Evolutionary conservation across 352 stramenopile genomes (phyloP), one percentile per base, ranked within the genome.

Genomic region (Globisporangium mamillatum): DNA sequence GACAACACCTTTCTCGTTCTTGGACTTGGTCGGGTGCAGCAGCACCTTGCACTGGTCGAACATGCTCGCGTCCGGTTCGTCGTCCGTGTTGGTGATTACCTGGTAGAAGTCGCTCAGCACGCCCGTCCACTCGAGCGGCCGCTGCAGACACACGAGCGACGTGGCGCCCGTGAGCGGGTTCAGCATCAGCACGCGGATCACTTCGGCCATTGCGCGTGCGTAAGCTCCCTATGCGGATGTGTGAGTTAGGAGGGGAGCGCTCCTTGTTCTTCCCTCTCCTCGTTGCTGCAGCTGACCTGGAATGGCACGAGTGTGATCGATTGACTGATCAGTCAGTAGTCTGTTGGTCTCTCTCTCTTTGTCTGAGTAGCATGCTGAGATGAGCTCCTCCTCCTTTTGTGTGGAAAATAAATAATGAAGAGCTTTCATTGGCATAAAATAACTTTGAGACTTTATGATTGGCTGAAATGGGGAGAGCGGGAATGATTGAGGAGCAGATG

Each of bases 21-120:
- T 92, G 54, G 86, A 94, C 72, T 94, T 94, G 68, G 82, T 92
- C 32, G 86, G 86, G 55, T 94, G 86, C 55, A 94, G 73, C 52
- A 92, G 63, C 63, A 94, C 82, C 61, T 87, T 90, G 75, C 84
- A 92, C 60, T 81, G 86, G 41, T 86, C 80, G 48, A 91, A 69
- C 41, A 84, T 70, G 32, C 73, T 79, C 27, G 79, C 70, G 48
- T 73, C 76, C 27, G 86, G 86, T 36, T 91, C 82, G 56, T 94
- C 86, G 72, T 94, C 86, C 63, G 84, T 83, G 78, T 94, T 90
- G 60, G 77, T 91, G 66, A 94, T 88, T 55, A 84, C 84, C 73
- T 92, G 84, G 74, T 92, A 92, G 73, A 94, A 92, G 74, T 94
- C 86, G 63, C 77, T 75, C 3, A 94, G 76, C 64, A 94, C 86